Percentiles rank a stretch among this genome's conserved stretches.
Conservation (phyloP, 2,329 filamentous ascomycete species). For the Botrytis sinoallii region DNA sequence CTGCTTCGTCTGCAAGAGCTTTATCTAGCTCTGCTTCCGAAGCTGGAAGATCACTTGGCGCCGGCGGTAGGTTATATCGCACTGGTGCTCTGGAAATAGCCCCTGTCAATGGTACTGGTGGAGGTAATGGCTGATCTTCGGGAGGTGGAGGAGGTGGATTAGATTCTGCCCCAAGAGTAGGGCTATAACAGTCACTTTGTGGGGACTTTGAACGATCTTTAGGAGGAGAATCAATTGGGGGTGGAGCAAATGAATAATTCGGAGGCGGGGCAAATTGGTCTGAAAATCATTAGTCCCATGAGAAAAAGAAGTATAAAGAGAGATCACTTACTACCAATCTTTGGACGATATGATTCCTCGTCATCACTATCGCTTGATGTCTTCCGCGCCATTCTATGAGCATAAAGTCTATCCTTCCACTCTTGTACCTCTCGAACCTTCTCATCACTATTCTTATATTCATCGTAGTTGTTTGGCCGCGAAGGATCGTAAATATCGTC, state of each 20-base stretch:
- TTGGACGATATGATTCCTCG: slow-evolving; percentile 43
- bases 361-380: slow-evolving; percentile 45
- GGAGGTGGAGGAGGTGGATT: slow-evolving; percentile 35
- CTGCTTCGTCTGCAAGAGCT: slow-evolving; percentile 40
- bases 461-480: slow-evolving; percentile 77
- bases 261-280: slow-evolving; percentile 60
- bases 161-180: slow-evolving; percentile 25
- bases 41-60: slow-evolving; percentile 50
- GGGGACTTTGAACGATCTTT: slow-evolving; percentile 43
- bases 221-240: slow-evolving; percentile 43
- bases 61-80: slow-evolving; percentile 59
- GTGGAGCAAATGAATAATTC: slow-evolving; percentile 56
- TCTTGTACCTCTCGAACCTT: slow-evolving; percentile 75
- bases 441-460: slow-evolving; percentile 82
- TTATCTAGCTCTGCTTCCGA: slow-evolving; percentile 52
- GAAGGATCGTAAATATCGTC: slow-evolving; percentile 87
- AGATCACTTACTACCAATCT: slow-evolving; percentile 45
- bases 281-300: slow-evolving; percentile 34
- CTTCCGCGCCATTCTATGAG: slow-evolving; percentile 56
- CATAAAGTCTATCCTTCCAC: slow-evolving; percentile 81
- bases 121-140: slow-evolving; percentile 31
- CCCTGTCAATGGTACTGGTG: slow-evolving; percentile 39
- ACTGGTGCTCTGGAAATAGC: slow-evolving; percentile 77
- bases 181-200: slow-evolving; percentile 25
- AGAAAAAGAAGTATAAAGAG: background rate